Percentiles rank a stretch among this genome's conserved stretches.
Conservation (phyloP, 192 early-diverging fungal genomes). For the Oehlia diaphana region DNA sequence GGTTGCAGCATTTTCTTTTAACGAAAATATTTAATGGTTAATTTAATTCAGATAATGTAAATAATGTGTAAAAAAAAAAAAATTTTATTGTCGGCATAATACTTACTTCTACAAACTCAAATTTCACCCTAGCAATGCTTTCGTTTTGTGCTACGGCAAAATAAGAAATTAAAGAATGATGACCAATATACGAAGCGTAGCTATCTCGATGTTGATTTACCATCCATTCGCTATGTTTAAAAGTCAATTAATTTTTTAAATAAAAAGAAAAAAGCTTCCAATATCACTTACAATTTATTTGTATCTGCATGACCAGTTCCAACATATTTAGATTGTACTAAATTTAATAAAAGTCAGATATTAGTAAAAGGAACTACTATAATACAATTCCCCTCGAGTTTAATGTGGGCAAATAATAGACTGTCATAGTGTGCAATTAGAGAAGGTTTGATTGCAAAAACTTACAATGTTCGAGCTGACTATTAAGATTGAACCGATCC, state of each 20-base stretch:
- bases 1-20: constrained; percentile 69
- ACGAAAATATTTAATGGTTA: background rate
- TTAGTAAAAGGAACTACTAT: too few species aligned
- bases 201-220: constrained; percentile 83
- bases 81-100: background rate
- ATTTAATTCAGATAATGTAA: background rate
- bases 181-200: constrained; percentile 77
- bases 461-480: constrained; percentile 79
- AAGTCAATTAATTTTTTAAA: constrained; percentile 10
- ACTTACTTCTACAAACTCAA: constrained; percentile 72
- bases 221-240: constrained; percentile 73
- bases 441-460: background rate
- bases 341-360: background rate
- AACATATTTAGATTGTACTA: constrained; percentile 83
- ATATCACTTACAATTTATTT: constrained; percentile 71
- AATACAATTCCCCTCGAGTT: too few species aligned
- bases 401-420: too few species aligned
- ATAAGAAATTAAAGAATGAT: constrained; percentile 76
- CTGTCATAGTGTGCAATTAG: too few species aligned
- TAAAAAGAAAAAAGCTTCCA: background rate
- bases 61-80: background rate
- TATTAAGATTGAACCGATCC: constrained; percentile 73
- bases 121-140: constrained; percentile 69
- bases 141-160: constrained; percentile 88
- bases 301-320: constrained; percentile 93